A percentile compares a stretch with the other conserved stretches of the same genome.
These are phyloP conservation scores for Amanita rubescens DNA, from an alignment of 768 basidiomycete genomes.

Conservation along the genomic window DNA sequence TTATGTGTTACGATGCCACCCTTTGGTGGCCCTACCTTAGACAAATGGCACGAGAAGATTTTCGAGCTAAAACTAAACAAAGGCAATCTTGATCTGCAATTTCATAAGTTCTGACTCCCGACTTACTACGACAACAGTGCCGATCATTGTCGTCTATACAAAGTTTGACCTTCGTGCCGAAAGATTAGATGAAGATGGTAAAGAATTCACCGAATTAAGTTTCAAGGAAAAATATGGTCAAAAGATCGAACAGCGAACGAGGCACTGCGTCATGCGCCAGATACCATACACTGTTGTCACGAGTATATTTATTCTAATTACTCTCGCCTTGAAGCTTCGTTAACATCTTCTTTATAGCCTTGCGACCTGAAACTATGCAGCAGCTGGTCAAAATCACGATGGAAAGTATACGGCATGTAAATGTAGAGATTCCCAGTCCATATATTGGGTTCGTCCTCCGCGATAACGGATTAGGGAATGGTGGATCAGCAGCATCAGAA, in stretches of 20 bases:
- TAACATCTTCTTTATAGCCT: background rate
- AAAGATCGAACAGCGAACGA: background rate
- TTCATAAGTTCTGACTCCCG: constrained; percentile 1
- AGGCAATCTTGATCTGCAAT: background rate
- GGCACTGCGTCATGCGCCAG: background rate
- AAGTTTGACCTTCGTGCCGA: constrained; percentile 23
- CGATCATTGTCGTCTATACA: constrained; percentile 25
- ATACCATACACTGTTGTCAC: background rate
- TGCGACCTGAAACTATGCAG: background rate
- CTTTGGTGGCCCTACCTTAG: constrained; percentile 12
- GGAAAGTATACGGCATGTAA: background rate
- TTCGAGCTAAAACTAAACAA: constrained; percentile 11
- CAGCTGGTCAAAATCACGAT: background rate
- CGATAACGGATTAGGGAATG: background rate
- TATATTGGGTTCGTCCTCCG: background rate
- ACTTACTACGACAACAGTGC: constrained; percentile 10
- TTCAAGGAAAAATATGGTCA: background rate
- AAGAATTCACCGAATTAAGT: background rate
- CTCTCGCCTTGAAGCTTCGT: no score
- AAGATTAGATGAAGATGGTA: background rate
- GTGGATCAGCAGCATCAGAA: background rate
- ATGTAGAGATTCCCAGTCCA: background rate
- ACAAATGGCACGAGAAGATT: constrained; percentile 19
- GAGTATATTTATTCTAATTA: background rate
- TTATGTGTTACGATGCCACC: constrained; percentile 18